Percentiles rank a stretch among this genome's conserved stretches.
These are phyloP conservation scores for Carex scoparia DNA, from an alignment of 176 grass and related monocot species.

Conservation along the genomic window DNA sequence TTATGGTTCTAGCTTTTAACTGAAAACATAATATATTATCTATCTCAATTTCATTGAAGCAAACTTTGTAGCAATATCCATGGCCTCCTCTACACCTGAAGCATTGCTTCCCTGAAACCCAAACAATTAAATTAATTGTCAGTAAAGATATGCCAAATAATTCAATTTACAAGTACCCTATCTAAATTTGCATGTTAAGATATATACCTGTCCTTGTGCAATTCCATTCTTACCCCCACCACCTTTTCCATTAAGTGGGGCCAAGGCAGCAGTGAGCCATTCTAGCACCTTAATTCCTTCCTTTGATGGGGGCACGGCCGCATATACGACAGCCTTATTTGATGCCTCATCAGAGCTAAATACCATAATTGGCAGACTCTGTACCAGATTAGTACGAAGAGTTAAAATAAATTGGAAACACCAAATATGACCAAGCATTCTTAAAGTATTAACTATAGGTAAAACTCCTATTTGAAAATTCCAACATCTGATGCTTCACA, in stretches of 20 bases:
- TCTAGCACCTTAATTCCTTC: slow-evolving; percentile 64
- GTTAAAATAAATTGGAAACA: not conserved
- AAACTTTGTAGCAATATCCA: slow-evolving; percentile 61
- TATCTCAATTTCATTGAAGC: slow-evolving; percentile 66
- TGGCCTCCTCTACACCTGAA: slow-evolving; percentile 59
- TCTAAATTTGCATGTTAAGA: not conserved
- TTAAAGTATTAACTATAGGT: not conserved
- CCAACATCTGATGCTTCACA: not conserved
- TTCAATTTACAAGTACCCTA: not conserved
- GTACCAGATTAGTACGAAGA: not conserved
- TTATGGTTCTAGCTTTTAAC: not conserved
- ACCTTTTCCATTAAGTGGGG: slow-evolving; percentile 70
- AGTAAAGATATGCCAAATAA: not conserved
- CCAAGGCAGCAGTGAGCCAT: slow-evolving; percentile 74
- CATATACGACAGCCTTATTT: slow-evolving; percentile 82
- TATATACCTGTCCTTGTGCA: slow-evolving; percentile 82
- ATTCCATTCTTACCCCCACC: slow-evolving; percentile 81
- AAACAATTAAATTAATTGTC: not conserved
- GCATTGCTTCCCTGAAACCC: slow-evolving; percentile 63
- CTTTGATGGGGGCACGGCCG: slow-evolving; percentile 52
- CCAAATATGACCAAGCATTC: not conserved
- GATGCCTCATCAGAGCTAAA: slow-evolving; percentile 66
- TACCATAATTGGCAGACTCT: slow-evolving; percentile 76
- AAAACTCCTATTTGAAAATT: not conserved
- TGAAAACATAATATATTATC: not conserved